phyloP scores from a whole-genome alignment of 148 eudicot species.

The Rhododendron ovatum region DNA sequence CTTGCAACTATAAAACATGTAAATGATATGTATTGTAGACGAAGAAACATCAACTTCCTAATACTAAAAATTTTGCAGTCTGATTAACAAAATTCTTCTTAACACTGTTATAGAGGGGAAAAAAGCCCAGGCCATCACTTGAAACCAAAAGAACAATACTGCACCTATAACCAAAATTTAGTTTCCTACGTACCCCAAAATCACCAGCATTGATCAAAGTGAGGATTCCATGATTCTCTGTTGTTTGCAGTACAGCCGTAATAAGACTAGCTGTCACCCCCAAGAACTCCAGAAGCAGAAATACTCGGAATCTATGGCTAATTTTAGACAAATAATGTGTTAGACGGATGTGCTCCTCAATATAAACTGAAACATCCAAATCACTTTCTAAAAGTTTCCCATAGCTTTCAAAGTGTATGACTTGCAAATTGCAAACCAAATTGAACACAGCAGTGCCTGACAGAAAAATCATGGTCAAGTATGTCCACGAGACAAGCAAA shows the following conservation, averaged over 20 bases:
- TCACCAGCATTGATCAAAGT: slow-evolving; percentile 57
- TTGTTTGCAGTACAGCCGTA: slow-evolving; percentile 51
- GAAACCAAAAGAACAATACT: not conserved
- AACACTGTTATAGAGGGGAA: not conserved
- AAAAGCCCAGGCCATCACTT: not conserved
- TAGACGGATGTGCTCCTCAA: slow-evolving; percentile 54
- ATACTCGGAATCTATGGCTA: slow-evolving; percentile 65
- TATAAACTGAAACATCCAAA: slow-evolving; percentile 47
- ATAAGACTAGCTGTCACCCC: slow-evolving; percentile 50
- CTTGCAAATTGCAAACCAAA: slow-evolving; percentile 62
- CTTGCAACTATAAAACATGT: not conserved
- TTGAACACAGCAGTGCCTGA: slow-evolving; percentile 51
- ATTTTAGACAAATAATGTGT: slow-evolving; percentile 50
- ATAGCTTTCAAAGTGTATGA: slow-evolving; percentile 55
- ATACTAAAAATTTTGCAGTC: not conserved
- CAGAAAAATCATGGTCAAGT: slow-evolving; percentile 39
- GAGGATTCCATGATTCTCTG: slow-evolving; percentile 40
- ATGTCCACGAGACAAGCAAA: slow-evolving; percentile 56
- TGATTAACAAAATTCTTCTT: not conserved
- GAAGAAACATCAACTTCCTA: not conserved
- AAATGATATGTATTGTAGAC: not conserved
- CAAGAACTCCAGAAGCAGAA: slow-evolving; percentile 54
- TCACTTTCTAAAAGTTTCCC: slow-evolving; percentile 51
- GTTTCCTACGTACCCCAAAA: slow-evolving; percentile 41
- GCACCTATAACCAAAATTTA: not conserved